These are phyloP conservation scores for Amoebophrya sp. DNA, from an alignment of 169 alveolate genomes.

Conservation along the genomic window DNA sequence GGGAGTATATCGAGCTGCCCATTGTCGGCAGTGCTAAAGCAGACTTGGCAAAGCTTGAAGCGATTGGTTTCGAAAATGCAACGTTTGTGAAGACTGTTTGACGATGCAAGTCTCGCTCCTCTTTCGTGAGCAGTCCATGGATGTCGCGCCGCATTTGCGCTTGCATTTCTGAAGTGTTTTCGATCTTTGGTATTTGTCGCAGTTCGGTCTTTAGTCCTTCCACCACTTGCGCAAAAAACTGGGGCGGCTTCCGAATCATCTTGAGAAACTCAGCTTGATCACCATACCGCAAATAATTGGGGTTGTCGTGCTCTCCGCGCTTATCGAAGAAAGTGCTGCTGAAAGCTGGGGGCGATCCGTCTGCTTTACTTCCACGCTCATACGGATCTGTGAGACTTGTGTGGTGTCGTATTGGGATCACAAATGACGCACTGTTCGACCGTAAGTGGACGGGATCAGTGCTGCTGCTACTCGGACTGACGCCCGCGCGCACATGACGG, in stretches of 20 bases:
- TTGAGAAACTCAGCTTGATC: background rate
- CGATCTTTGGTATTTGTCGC: background rate
- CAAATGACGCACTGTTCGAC: no score
- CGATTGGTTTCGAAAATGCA: background rate
- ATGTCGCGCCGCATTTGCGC: background rate
- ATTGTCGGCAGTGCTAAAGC: background rate
- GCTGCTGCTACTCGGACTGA: no score
- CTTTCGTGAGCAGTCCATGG: background rate
- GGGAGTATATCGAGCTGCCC: background rate
- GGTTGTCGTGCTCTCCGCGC: no score
- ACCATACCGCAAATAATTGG: background rate
- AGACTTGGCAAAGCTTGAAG: background rate
- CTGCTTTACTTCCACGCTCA: no score
- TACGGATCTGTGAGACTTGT: no score
- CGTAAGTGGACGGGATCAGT: no score
- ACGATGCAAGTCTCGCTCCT: background rate
- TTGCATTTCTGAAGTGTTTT: background rate
- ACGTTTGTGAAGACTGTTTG: background rate
- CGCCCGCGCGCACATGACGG: no score
- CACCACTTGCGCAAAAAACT: background rate
- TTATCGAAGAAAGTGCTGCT: no score
- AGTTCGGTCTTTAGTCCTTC: background rate
- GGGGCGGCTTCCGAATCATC: slow-evolving; percentile 3
- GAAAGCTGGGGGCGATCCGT: no score
- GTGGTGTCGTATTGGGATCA: no score